Evolutionary conservation across 192 early-diverging fungal genomes (phyloP).

Genomic region (Umbelopsis vinacea): DNA sequence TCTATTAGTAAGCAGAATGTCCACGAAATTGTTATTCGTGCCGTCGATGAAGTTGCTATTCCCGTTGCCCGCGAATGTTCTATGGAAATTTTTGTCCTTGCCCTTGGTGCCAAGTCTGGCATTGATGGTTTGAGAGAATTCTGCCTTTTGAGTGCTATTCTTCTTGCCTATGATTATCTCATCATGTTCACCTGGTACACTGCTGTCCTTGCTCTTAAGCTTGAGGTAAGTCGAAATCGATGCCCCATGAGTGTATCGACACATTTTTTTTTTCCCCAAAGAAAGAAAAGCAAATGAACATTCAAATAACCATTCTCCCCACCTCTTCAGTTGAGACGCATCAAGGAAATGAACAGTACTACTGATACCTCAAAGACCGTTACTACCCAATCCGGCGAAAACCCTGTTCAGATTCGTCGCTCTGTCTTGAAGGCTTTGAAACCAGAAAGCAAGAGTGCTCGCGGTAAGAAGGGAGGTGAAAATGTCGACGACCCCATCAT

Average conservation of each 20-base stretch:
- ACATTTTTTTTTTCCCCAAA: background rate
- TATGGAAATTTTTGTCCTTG: constrained; percentile 82
- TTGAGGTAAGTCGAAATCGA: constrained; percentile 72
- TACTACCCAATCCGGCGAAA: constrained; percentile 28
- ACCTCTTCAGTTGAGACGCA: constrained; percentile 46
- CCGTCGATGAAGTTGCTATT: constrained; percentile 66
- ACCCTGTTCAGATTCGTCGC: constrained; percentile 60
- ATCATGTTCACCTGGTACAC: constrained; percentile 88
- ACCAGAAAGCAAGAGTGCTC: constrained; percentile 35
- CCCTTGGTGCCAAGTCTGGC: constrained; percentile 75
- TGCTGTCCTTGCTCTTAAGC: constrained; percentile 84
- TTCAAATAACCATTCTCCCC: constrained; percentile 24
- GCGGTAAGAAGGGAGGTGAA: constrained; percentile 40
- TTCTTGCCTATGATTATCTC: constrained; percentile 80
- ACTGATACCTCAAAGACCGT: background rate
- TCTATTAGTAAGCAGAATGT: constrained; percentile 47
- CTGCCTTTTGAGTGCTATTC: constrained; percentile 78
- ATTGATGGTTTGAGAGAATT: constrained; percentile 80
- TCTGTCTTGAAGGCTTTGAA: constrained; percentile 66
- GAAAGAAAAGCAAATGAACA: background rate
- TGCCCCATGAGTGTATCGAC: constrained; percentile 16
- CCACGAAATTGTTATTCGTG: constrained; percentile 63
- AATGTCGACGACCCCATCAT: constrained; percentile 54
- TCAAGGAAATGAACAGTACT: constrained; percentile 44
- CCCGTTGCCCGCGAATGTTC: constrained; percentile 76